A percentile compares a stretch with the other conserved stretches of the same genome.
These are phyloP conservation scores for Shiraia bambusicola DNA, from an alignment of 2,329 filamentous ascomycete genomes.

Conservation along the genomic window DNA sequence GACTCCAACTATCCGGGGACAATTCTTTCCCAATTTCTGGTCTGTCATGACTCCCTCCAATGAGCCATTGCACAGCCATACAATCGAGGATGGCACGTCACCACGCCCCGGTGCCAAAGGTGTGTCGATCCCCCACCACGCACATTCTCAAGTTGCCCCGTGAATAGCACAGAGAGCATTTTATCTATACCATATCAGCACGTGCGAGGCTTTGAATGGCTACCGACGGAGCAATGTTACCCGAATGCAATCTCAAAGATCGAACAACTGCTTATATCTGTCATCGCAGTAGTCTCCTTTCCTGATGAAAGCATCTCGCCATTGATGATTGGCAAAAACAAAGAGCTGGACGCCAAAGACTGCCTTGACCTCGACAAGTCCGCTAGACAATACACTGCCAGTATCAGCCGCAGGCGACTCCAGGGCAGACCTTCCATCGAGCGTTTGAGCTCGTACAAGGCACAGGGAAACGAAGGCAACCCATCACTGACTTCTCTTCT, in stretches of 20 bases:
- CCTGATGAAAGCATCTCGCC: conserved; percentile 52
- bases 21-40: conserved; percentile 1
- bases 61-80: conserved; percentile 17
- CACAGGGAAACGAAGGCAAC: conserved; percentile 26
- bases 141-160: conserved; percentile 1
- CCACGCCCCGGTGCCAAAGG: conserved; percentile 33
- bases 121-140: conserved; percentile 24
- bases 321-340: conserved; percentile 48
- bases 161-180: too few species aligned
- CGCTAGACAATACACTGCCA: conserved; percentile 41
- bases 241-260: conserved; percentile 4
- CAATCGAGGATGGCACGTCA: conserved; percentile 30
- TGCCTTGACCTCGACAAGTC: conserved; percentile 44
- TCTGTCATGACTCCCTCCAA: conserved; percentile 31
- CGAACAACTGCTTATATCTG: conserved; percentile 2
- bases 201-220: neutral
- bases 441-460: conserved; percentile 26
- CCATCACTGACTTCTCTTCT: conserved; percentile 33
- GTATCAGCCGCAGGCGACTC: conserved; percentile 45
- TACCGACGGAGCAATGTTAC: neutral
- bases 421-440: conserved; percentile 46
- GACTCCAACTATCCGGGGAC: conserved; percentile 7
- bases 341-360: conserved; percentile 48
- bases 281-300: conserved; percentile 48
- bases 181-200: too few species aligned